These are phyloP conservation scores for Bacterosira constricta DNA, from an alignment of 108 stramenopile species.

Conservation along the genomic window DNA sequence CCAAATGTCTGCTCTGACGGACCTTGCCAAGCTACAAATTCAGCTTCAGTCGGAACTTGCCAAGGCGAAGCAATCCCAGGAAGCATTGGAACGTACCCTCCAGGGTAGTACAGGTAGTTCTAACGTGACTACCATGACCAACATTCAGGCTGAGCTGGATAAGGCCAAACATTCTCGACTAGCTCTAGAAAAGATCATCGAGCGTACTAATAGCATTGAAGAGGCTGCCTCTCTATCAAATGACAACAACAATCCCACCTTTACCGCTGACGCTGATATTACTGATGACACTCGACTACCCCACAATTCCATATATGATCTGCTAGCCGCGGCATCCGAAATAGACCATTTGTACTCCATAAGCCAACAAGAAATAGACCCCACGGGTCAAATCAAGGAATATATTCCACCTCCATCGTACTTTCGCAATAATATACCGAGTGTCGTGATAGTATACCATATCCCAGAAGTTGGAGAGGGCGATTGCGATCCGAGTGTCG, in stretches of 20 bases:
- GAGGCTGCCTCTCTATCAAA: constrained; percentile 13
- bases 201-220: constrained; percentile 23
- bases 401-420: constrained; percentile 45
- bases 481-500: constrained; percentile 9
- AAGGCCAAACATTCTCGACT: constrained; percentile 16
- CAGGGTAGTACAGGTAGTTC: background rate
- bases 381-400: constrained; percentile 37
- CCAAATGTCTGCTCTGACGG: background rate
- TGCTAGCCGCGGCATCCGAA: constrained; percentile 3
- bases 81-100: constrained; percentile 12
- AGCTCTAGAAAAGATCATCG: constrained; percentile 21
- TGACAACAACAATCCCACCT: constrained; percentile 2
- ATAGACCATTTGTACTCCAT: constrained; percentile 26
- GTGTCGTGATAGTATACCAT: constrained; percentile 22
- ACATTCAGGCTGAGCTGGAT: constrained; percentile 12
- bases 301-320: background rate
- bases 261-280: no score
- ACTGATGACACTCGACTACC: no score
- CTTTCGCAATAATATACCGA: constrained; percentile 33
- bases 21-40: constrained; percentile 17
- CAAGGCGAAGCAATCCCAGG: constrained; percentile 32
- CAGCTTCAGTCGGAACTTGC: constrained; percentile 26
- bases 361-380: constrained; percentile 47
- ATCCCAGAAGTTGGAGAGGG: constrained; percentile 12
- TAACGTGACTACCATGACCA: background rate